Base-by-base conservation (phyloP, 2,329 filamentous ascomycete genomes). In the Colletotrichum cuscutae region DNA sequence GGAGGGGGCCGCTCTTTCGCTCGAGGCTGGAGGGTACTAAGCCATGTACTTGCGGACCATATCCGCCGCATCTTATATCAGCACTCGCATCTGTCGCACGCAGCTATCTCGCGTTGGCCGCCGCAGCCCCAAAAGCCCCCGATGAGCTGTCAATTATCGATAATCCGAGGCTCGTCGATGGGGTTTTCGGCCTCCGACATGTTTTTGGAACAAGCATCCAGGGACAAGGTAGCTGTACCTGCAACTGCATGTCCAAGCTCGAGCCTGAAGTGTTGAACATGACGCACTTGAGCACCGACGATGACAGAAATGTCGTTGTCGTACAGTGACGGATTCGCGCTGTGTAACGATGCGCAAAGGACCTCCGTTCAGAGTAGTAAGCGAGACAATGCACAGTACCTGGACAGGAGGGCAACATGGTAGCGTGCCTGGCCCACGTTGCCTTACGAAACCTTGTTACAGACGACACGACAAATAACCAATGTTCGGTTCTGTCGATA, bases 61-160 rank as follows among this genome's bases (percentile, higher is more conserved):
- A 49, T 28, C 59, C 22, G 53, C 32, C 61, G 53, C 62, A 65
- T 68, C 64, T 52, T 49, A 9, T 52, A 62, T 61, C 64, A 49
- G 57, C 57, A 62, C 32, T 52, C 69, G 53, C 42, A 68, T 68
- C 65, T 72, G 37, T 72, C 69, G 53, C 69, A 53, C 58, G 59
- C 69, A 68, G 65, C 53, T 58, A 72, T 72, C 65, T 72, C 46
- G 59, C 70, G 59, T 72, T 53, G 62, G 58, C 24, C 15, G 32
- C 46, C 24, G 57, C 60, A 35, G 56, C 35, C 19, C 12, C 67
- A 26, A 13, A 71, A 71, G 63, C 49, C 42, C 56, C 69, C 69
- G 69, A 72, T 72, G 69, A 72, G 65, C 65, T 64, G 65, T 72
- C 65, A 68, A 62, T 26, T 58, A 7, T 37, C 60, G n/a, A 19